These are phyloP conservation scores for Porcisia hertigi DNA, from an alignment of 208 protist species.

Conservation along the genomic window DNA sequence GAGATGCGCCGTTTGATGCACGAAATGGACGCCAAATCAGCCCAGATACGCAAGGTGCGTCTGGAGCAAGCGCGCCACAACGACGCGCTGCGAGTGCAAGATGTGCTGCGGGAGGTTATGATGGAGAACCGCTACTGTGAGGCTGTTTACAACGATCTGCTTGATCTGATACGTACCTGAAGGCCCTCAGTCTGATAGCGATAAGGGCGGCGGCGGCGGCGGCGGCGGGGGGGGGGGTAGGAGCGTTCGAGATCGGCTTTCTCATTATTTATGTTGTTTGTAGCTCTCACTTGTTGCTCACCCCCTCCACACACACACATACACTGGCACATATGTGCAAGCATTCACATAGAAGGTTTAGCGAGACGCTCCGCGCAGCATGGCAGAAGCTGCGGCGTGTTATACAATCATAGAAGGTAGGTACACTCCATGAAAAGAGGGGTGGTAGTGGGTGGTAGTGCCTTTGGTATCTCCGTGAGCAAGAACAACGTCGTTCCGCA, in stretches of 20 bases:
- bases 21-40: slow-evolving; percentile 59
- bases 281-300: background rate
- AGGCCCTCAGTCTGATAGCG: background rate
- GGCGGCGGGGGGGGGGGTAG: background rate
- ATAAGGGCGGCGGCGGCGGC: too few relatives aligned
- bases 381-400: background rate
- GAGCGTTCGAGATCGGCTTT: background rate
- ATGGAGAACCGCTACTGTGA: slow-evolving; percentile 77
- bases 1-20: slow-evolving; percentile 67
- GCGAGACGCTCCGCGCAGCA: background rate
- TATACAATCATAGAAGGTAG: background rate
- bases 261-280: background rate
- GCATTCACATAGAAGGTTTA: background rate
- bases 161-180: slow-evolving; percentile 37
- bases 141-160: slow-evolving; percentile 62
- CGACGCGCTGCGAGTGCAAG: slow-evolving; percentile 49
- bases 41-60: slow-evolving; percentile 64
- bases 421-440: too few relatives aligned
- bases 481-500: background rate
- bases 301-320: background rate
- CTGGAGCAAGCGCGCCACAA: slow-evolving; percentile 45
- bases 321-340: background rate
- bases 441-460: too few relatives aligned
- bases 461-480: background rate
- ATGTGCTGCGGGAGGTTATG: slow-evolving; percentile 70